A percentile compares a stretch with the other conserved stretches of the same genome.
These are phyloP conservation scores for Pluteus cervinus DNA, from an alignment of 768 basidiomycete genomes.

Conservation along the genomic window DNA sequence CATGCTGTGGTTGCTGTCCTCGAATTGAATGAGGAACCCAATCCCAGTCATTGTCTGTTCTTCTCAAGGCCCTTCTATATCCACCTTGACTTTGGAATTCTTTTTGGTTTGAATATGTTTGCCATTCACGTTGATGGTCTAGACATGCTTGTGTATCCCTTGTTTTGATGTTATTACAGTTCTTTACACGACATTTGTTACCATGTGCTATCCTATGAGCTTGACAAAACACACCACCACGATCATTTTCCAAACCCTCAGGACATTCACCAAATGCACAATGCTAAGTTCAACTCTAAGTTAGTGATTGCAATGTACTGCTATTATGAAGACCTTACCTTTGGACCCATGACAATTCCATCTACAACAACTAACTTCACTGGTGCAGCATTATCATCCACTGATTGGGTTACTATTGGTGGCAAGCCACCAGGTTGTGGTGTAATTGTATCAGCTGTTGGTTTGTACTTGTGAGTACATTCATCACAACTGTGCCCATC, in stretches of 20 bases:
- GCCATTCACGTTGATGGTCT: conserved; percentile 11
- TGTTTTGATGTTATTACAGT: neutral
- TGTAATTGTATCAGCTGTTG: neutral
- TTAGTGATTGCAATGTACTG: no score
- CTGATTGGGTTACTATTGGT: neutral
- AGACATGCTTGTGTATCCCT: conserved; percentile 11
- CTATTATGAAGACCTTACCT: neutral
- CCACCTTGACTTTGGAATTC: neutral
- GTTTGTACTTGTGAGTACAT: conserved; percentile 4
- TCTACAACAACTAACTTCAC: conserved; percentile 1
- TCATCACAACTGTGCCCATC: conserved; percentile 1
- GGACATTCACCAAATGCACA: conserved; percentile 6
- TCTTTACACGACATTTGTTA: neutral
- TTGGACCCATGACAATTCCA: conserved; percentile 1
- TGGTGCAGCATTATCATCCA: neutral
- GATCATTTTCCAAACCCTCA: conserved; percentile 1
- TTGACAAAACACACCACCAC: conserved; percentile 3
- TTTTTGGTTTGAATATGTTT: conserved; percentile 7
- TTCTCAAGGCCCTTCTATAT: neutral
- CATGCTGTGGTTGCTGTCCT: neutral
- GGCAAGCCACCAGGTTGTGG: neutral
- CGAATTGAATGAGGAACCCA: neutral
- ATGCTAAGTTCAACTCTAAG: no score
- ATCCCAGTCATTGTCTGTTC: neutral
- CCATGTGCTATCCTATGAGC: neutral